phyloP scores from a whole-genome alignment of 192 early-diverging fungal genomes.

The Phlyctochytrium planicorne region DNA sequence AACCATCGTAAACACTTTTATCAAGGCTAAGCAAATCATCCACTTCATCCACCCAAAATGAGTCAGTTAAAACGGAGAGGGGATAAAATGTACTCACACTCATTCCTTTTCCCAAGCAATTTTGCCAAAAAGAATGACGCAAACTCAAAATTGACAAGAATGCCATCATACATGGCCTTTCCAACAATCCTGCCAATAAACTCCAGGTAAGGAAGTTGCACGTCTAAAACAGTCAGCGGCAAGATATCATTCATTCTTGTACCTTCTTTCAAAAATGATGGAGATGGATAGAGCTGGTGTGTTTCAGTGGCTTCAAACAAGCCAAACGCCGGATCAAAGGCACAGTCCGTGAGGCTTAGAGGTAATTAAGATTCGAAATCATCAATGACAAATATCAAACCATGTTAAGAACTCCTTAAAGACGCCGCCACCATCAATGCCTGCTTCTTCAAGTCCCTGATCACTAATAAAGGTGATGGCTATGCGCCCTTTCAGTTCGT shows the following conservation, averaged over 20 bases:
- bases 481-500: slow-evolving; percentile 7
- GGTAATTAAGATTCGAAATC: too few species aligned
- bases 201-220: slow-evolving; percentile 42
- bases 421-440: slow-evolving; percentile 44
- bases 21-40: slow-evolving; percentile 46
- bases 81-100: slow-evolving; percentile 10
- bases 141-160: slow-evolving; percentile 52
- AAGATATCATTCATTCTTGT: too few species aligned
- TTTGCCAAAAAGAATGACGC: slow-evolving; percentile 49
- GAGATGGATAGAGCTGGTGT: slow-evolving; percentile 16
- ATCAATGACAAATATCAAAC: too few species aligned
- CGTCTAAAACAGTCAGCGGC: slow-evolving; percentile 33
- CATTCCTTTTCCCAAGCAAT: slow-evolving; percentile 33
- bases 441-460: slow-evolving; percentile 35
- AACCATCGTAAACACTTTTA: slow-evolving; percentile 41
- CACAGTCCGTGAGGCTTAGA: slow-evolving; percentile 29
- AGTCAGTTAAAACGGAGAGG: background rate
- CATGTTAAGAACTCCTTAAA: slow-evolving; percentile 46
- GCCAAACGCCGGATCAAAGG: slow-evolving; percentile 35
- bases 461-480: slow-evolving; percentile 36
- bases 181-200: slow-evolving; percentile 44
- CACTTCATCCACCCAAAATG: slow-evolving; percentile 13
- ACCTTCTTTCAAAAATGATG: too few species aligned
- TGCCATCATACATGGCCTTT: slow-evolving; percentile 51
- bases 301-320: slow-evolving; percentile 41